These are phyloP conservation scores for Monoraphidium neglectum DNA, from an alignment of 139 green algal species.

Conservation along the genomic window DNA sequence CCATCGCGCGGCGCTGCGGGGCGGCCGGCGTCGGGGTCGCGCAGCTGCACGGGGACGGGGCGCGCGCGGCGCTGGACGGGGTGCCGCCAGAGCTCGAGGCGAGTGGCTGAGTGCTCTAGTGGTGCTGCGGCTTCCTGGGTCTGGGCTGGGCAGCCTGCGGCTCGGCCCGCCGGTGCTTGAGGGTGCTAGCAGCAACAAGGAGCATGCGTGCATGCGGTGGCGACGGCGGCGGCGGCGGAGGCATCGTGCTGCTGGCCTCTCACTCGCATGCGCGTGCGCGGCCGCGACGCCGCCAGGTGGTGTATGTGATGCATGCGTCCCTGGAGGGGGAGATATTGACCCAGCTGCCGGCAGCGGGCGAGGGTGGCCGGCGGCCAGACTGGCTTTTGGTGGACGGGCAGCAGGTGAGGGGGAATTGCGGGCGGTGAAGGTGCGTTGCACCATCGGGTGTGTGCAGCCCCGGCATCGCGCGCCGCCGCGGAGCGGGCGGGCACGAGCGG, in stretches of 20 bases:
- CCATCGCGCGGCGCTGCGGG: conserved; percentile 58
- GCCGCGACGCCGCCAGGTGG: conserved; percentile 33
- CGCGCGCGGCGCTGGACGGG: conserved; percentile 34
- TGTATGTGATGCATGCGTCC: conserved; percentile 76
- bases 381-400: conserved; percentile 81
- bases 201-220: not conserved
- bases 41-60: conserved; percentile 72
- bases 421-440: not conserved
- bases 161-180: too few relatives aligned
- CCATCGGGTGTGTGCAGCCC: not conserved
- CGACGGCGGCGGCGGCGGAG: too few relatives aligned
- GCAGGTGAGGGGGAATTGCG: not conserved
- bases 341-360: conserved; percentile 31
- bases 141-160: too few relatives aligned
- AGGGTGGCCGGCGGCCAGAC: conserved; percentile 37
- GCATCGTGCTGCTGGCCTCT: not conserved
- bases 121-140: not conserved
- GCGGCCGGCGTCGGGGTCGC: conserved; percentile 56
- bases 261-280: not conserved
- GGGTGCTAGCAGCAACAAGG: not conserved
- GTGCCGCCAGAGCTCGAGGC: conserved; percentile 44
- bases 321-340: conserved; percentile 59
- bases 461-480: too few relatives aligned
- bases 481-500: too few relatives aligned
- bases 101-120: not conserved